These are phyloP conservation scores for Aspergillus asperescens DNA, from an alignment of 495 filamentous ascomycete species.

Conservation along the genomic window DNA sequence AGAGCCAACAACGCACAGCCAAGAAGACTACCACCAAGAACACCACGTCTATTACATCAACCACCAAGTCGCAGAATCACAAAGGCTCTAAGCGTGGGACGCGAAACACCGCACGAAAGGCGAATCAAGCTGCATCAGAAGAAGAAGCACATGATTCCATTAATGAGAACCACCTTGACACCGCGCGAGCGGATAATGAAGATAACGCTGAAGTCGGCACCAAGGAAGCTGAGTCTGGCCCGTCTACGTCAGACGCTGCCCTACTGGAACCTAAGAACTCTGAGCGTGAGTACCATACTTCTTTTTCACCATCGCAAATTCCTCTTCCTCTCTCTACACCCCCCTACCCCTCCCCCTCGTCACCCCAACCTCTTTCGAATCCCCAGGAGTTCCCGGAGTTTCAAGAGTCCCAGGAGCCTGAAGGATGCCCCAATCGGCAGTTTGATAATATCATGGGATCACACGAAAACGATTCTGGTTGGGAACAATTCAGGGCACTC, in stretches of 20 bases:
- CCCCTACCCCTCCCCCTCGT: background rate
- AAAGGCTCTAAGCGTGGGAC: slow-evolving; percentile 8
- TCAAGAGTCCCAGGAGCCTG: background rate
- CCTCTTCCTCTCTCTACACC: background rate
- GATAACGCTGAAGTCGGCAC: slow-evolving; percentile 4
- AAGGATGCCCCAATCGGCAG: background rate
- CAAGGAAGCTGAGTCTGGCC: background rate
- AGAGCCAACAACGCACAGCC: slow-evolving; percentile 7
- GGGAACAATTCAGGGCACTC: too few relatives aligned
- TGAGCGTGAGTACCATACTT: slow-evolving; percentile 9
- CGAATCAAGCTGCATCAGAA: background rate
- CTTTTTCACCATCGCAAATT: background rate
- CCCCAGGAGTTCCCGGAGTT: background rate
- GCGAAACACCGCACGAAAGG: slow-evolving; percentile 11
- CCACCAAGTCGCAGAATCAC: slow-evolving; percentile 6
- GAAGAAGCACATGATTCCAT: background rate
- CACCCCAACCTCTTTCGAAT: background rate
- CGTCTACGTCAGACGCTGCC: background rate
- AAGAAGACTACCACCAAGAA: slow-evolving; percentile 12
- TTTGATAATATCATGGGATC: too few relatives aligned
- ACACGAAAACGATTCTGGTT: too few relatives aligned
- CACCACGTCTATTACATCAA: background rate
- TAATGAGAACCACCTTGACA: background rate
- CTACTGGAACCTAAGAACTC: slow-evolving; percentile 12
- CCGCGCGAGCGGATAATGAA: background rate